Conservation (phyloP, 305 asterid species). For the Plantago coronopus region DNA sequence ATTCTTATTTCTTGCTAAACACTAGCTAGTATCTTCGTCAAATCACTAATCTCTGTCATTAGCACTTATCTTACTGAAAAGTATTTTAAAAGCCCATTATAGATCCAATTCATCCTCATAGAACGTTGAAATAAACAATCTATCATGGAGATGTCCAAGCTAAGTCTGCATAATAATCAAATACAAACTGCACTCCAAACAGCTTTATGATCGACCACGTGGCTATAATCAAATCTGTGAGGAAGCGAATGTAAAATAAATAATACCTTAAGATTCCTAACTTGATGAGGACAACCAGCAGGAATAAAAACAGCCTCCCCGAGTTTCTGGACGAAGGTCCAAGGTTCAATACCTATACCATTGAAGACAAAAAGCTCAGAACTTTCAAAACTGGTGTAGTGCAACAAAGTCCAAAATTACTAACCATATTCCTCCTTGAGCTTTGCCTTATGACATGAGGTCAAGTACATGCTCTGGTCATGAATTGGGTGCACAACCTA, state of each 20-base stretch:
- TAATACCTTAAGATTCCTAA: conserved; percentile 4
- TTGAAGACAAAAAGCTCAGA: not conserved
- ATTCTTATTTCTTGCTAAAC: too few relatives aligned
- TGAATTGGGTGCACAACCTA: conserved; percentile 50
- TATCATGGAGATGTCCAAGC: too few relatives aligned
- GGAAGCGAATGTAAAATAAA: not conserved
- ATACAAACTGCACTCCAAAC: too few relatives aligned
- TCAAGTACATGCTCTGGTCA: conserved; percentile 45
- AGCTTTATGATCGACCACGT: too few relatives aligned
- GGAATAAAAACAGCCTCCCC: conserved; percentile 9
- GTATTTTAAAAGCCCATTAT: too few relatives aligned
- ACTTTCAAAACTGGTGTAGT: not conserved
- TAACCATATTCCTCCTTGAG: conserved; percentile 30
- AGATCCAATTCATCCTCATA: too few relatives aligned
- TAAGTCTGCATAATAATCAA: too few relatives aligned
- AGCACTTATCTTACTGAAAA: too few relatives aligned
- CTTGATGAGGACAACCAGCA: conserved; percentile 14
- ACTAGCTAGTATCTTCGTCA: too few relatives aligned
- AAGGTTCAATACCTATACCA: conserved; percentile 4
- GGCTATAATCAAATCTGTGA: too few relatives aligned
- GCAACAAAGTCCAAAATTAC: not conserved
- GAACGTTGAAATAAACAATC: too few relatives aligned
- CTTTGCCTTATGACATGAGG: conserved; percentile 37
- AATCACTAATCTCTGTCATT: too few relatives aligned
- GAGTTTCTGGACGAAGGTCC: conserved; percentile 5